These are phyloP conservation scores for Candida orba DNA, from an alignment of 805 yeast species.

Conservation along the genomic window DNA sequence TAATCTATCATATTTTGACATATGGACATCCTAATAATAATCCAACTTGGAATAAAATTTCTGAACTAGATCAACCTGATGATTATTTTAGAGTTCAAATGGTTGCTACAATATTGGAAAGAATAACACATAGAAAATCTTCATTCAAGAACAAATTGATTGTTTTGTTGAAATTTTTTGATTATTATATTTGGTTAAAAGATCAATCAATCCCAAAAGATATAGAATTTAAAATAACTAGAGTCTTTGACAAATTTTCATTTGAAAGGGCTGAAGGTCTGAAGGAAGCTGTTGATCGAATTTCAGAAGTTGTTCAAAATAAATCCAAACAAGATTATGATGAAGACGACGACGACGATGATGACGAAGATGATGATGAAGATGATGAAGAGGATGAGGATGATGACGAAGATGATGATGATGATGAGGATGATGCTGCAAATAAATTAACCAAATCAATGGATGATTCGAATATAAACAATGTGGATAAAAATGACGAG, in stretches of 20 bases:
- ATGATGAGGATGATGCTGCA: conserved; percentile 22
- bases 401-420: conserved; percentile 19
- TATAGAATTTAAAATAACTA: conserved; percentile 43
- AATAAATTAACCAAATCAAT: conserved; percentile 4
- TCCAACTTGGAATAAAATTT: conserved; percentile 38
- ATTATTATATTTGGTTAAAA: conserved; percentile 63
- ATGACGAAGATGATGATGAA: conserved; percentile 10
- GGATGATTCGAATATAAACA: conserved; percentile 1
- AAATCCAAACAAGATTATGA: conserved; percentile 11
- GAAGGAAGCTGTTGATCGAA: conserved; percentile 35
- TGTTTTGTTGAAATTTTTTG: conserved; percentile 51
- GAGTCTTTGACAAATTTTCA: conserved; percentile 32
- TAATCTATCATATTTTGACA: conserved; percentile 50
- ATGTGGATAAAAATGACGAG: conserved; percentile 22
- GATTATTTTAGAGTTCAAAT: conserved; percentile 69
- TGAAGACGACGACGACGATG: conserved; percentile 17
- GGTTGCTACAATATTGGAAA: conserved; percentile 36
- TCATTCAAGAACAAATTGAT: conserved; percentile 24
- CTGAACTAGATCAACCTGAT: conserved; percentile 52
- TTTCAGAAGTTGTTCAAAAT: conserved; percentile 28
- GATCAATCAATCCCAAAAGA: conserved; percentile 57
- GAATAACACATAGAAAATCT: conserved; percentile 17
- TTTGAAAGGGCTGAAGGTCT: conserved; percentile 31
- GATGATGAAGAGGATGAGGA: conserved; percentile 16
- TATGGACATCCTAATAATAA: conserved; percentile 58